Evolutionary conservation across 495 filamentous ascomycete genomes (phyloP).

Genomic region (Penicillium chermesinum): DNA sequence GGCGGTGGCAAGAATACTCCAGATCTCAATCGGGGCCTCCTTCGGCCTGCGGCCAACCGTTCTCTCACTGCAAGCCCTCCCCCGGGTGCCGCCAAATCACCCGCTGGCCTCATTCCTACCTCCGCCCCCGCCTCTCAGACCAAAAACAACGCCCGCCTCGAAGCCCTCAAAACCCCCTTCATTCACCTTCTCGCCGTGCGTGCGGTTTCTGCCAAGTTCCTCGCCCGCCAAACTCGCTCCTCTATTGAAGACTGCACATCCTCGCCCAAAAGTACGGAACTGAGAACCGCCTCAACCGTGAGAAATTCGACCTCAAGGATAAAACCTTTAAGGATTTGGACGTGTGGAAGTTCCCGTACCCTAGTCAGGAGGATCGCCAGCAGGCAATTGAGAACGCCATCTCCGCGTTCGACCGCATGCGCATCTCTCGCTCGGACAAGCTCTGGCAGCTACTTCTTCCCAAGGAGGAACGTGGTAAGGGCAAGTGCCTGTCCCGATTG

Average conservation of each 20-base stretch:
- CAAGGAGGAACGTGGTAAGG: conserved; percentile 70
- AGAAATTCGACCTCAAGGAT: conserved; percentile 65
- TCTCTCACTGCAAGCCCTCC: conserved; percentile 63
- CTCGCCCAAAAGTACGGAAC: conserved; percentile 51
- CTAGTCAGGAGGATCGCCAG: conserved; percentile 60
- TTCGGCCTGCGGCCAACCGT: conserved; percentile 43
- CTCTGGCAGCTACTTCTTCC: conserved; percentile 78
- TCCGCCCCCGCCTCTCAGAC: conserved; percentile 49
- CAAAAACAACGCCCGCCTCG: conserved; percentile 48
- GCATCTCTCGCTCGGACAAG: conserved; percentile 64
- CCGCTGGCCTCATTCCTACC: conserved; percentile 36
- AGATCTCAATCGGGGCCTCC: conserved; percentile 31
- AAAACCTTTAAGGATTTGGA: conserved; percentile 77
- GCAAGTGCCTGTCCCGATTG: conserved; percentile 72
- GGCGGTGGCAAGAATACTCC: conserved; percentile 12
- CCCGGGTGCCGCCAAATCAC: conserved; percentile 46
- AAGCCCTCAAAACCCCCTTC: conserved; percentile 51
- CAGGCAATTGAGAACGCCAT: conserved; percentile 82
- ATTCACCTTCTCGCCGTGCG: conserved; percentile 68
- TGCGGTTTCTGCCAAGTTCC: conserved; percentile 52
- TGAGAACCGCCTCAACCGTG: conserved; percentile 53
- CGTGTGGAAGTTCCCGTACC: conserved; percentile 71
- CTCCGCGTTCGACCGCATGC: conserved; percentile 70
- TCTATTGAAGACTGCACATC: conserved; percentile 51
- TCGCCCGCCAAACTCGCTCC: conserved; percentile 52